Evolutionary conservation across 441 rosid genomes (phyloP), one percentile per base, ranked within the genome.

Genomic region (Theobroma grandiflorum): DNA sequence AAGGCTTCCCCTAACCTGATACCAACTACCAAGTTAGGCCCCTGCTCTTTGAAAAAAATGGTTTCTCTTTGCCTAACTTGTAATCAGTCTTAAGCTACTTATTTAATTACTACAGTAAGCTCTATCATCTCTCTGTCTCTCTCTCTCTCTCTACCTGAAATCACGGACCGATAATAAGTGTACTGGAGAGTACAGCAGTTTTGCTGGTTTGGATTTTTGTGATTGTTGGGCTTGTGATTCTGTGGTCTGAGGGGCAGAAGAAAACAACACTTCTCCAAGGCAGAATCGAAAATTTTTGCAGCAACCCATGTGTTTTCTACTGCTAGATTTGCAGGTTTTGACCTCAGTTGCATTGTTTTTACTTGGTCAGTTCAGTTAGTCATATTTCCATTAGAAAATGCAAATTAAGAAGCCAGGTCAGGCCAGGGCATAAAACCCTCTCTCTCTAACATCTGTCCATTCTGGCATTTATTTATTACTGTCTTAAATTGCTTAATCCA

Each of bases 221-320:
- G 49, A 78, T 84, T 80, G 89, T 85, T 77, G n/a, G 76, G 78
- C 87, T 80, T 87, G 91, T 78, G 95, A 89, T 85, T 86, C 91
- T 79, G 63, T 53, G 76, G 58, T 31, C 65, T 78, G 43, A 14
- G 53, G 26, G 0, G 4, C 52, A 31, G 12, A 9, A 12, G 49
- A 79, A 4, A 22, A 59, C 58, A 75, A 22, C 18, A 78, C 6
- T 75, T 31, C 74, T 73, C 75, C 14, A 62, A 55, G 33, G 81
- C 40, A 71, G 74, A 15, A 80, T 40, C 80, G 76, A 75, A 66
- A 61, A 68, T 31, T 37, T 55, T 69, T 47, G 83, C 91, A 82
- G 90, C 76, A 79, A 77, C 86, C 93, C 89, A 87, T 87, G 88
- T 84, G 90, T 68, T 8, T 78, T 68, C 55, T 66, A 78, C 87